Evolutionary conservation across 805 yeast species (phyloP), one percentile per base, ranked within the genome.

Genomic region (Hanseniaspora valbyensis): DNA sequence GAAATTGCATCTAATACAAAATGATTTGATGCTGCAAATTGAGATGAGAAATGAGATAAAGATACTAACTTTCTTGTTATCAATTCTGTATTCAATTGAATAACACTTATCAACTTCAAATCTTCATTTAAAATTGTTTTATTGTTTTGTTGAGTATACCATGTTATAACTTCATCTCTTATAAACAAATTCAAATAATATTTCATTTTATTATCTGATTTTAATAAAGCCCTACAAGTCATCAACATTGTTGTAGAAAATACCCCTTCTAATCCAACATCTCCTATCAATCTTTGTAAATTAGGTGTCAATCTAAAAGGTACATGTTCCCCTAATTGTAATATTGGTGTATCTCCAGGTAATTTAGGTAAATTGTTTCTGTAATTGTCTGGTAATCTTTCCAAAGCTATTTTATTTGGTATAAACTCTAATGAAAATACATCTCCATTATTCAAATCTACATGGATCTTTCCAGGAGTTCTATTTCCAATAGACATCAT

Each of bases 231-330:
- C 60, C 86, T 77, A 0, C 96, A 92, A 61, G 90, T 85, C 22
- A 80, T 75, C 72, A 89, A 78, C 42, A 92, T 71, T 57, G 88
- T 79, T 53, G 87, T 87, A 1, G 96, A 80, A 55, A 88, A 77
- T 16, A 94, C 73, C 44, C 98, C 98, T 65, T 92, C 98, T 59
- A 88, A 69, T 4, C 88, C 86, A n/a, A 89, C 79, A 53, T 89
- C 95, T 44, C 98, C 97, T 69, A 92, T 87, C 61, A 92, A 72
- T 56, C 82, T 81, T 64, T 92, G 99, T 51, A 94, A 77, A 62
- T 94, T 92, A 19, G 99, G 98, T 5, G 98, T 90, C 60, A 92
- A 73, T 61, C 99, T 75, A 74, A 92, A 92, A 41, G 98, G 97
- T 44, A 92, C 96, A 55, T 88, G 78, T 62, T 92, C 99, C 14